These are phyloP conservation scores for Mucor plumbeus DNA, from an alignment of 371 early-diverging fungal genomes.

Conservation along the genomic window DNA sequence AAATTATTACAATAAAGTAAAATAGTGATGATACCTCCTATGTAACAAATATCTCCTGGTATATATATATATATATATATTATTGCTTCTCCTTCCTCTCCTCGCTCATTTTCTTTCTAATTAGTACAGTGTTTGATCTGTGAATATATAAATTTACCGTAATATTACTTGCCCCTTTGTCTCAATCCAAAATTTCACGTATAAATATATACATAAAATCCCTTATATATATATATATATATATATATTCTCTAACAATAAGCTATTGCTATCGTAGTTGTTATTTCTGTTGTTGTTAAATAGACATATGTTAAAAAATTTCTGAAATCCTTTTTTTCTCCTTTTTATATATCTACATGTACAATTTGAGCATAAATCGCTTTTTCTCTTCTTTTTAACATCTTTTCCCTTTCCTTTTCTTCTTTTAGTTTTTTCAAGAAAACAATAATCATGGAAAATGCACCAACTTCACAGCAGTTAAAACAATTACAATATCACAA, in stretches of 20 bases:
- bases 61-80: neutral
- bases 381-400: neutral
- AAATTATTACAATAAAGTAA: neutral
- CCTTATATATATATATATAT: too few relatives aligned
- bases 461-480: neutral
- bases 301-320: neutral
- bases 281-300: neutral
- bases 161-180: neutral
- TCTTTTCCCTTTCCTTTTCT: neutral
- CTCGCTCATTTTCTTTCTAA: slow-evolving; percentile 1
- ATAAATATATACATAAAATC: neutral
- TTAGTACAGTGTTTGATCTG: neutral
- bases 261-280: neutral
- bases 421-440: neutral
- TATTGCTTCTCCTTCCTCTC: neutral
- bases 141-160: neutral
- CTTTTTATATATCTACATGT: neutral
- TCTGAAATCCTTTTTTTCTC: neutral
- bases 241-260: too few relatives aligned
- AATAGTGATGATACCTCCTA: neutral
- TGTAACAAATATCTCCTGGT: neutral
- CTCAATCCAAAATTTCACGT: slow-evolving; percentile 3
- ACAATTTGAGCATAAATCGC: neutral
- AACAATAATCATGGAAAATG: neutral
- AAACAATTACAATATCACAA: neutral